phyloP scores from a whole-genome alignment of 163 green algal genomes.

The Scenedesmus sp. region DNA sequence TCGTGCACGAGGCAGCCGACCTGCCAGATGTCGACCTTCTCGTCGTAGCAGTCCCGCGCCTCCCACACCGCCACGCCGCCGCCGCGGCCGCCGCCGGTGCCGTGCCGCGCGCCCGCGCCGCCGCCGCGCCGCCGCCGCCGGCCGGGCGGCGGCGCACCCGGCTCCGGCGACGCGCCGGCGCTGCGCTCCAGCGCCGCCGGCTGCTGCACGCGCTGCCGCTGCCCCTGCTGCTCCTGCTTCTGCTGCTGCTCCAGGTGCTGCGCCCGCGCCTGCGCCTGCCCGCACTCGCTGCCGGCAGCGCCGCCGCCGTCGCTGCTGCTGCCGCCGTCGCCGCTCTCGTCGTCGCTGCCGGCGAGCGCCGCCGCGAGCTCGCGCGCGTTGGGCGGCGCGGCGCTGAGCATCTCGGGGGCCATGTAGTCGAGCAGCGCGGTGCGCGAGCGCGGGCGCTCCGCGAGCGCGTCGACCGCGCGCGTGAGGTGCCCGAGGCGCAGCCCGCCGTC shows the following conservation, averaged over 20 bases:
- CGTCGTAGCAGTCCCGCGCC: constrained; percentile 53
- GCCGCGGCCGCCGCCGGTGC: too few species aligned
- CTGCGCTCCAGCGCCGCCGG: not conserved
- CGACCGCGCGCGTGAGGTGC: constrained; percentile 47
- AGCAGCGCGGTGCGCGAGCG: constrained; percentile 45
- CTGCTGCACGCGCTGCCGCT: not conserved
- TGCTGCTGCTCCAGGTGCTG: not conserved
- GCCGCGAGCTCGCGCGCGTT: constrained; percentile 34
- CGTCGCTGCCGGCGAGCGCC: not conserved
- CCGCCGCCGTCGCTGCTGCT: not conserved
- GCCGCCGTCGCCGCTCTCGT: not conserved
- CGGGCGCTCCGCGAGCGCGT: constrained; percentile 50
- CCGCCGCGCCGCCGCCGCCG: not conserved
- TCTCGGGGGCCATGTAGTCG: constrained; percentile 69
- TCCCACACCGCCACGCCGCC: constrained; percentile 36
- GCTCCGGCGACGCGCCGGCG: not conserved
- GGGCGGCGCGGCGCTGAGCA: constrained; percentile 45
- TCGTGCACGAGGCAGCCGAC: constrained; percentile 65
- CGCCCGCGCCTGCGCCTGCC: not conserved
- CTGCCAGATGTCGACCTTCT: constrained; percentile 69
- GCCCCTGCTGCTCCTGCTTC: constrained; percentile 31
- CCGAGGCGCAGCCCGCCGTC: constrained; percentile 55
- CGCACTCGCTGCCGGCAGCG: too few species aligned
- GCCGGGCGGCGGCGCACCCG: not conserved
- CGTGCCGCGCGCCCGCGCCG: not conserved